Conservation (phyloP, 129 eudicot species). For the Oenanthe sinensis region DNA sequence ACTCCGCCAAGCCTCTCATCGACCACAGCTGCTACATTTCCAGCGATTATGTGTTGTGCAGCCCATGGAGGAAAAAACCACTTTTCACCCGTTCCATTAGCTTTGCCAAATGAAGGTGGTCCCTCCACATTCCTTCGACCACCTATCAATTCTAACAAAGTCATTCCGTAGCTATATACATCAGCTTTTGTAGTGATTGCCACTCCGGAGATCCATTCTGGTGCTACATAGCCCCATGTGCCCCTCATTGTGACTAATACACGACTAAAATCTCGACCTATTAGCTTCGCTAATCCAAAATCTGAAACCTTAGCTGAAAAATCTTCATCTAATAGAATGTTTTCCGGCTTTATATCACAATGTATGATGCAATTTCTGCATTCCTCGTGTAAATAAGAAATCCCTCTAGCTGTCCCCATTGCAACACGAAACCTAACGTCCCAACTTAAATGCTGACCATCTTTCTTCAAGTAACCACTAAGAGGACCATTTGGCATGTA, state of each 20-base stretch:
- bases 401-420: constrained; percentile 71
- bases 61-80: constrained; percentile 99
- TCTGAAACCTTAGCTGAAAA: constrained; percentile 79
- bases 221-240: constrained; percentile 95
- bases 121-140: constrained; percentile 84
- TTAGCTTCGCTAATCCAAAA: constrained; percentile 78
- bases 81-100: constrained; percentile 41
- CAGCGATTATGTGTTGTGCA: constrained; percentile 45
- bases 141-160: constrained; percentile 68
- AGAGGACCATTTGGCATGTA: constrained; percentile 90
- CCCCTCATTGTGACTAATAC: constrained; percentile 92
- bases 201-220: constrained; percentile 94
- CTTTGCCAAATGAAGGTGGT: constrained; percentile 41
- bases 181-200: constrained; percentile 86
- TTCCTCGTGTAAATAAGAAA: constrained; percentile 82
- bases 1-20: constrained; percentile 57
- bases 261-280: constrained; percentile 80
- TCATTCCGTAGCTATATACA: constrained; percentile 94
- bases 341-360: constrained; percentile 89
- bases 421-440: constrained; percentile 74
- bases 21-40: constrained; percentile 52
- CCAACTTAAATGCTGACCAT: constrained; percentile 63
- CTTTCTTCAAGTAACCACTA: constrained; percentile 47
- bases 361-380: constrained; percentile 80
- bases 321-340: constrained; percentile 62